Conservation (phyloP, 2,329 filamentous ascomycete genomes). For the Plenodomus biglobosus region DNA sequence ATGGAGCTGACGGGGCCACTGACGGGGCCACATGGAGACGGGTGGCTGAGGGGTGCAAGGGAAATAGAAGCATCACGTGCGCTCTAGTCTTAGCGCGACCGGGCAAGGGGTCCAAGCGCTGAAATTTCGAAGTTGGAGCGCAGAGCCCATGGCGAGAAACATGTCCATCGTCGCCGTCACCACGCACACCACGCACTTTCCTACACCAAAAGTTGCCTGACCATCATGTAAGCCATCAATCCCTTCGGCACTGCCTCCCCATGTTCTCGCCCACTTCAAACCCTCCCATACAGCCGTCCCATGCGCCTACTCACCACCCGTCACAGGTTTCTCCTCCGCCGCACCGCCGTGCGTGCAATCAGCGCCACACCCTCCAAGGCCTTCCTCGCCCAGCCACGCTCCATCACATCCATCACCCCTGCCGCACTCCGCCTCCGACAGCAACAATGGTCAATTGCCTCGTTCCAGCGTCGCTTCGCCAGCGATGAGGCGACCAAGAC, state of each 20-base stretch:
- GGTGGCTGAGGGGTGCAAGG: too few species aligned
- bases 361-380: conserved; percentile 51
- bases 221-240: neutral
- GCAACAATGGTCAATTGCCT: conserved; percentile 44
- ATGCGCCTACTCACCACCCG: conserved; percentile 4
- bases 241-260: neutral
- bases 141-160: neutral
- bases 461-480: conserved; percentile 52
- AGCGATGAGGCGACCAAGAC: conserved; percentile 50
- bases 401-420: conserved; percentile 39
- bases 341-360: conserved; percentile 58
- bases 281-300: too few species aligned
- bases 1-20: too few species aligned
- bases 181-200: neutral
- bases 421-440: conserved; percentile 36
- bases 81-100: too few species aligned
- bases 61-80: too few species aligned
- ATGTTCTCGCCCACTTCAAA: neutral
- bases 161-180: neutral
- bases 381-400: conserved; percentile 46
- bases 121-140: neutral
- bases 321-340: conserved; percentile 61
- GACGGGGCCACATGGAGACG: too few species aligned
- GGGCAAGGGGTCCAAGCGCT: neutral
- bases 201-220: neutral